Evolutionary conservation across 768 basidiomycete species (phyloP).

Genomic region (Lentinula lateritia): DNA sequence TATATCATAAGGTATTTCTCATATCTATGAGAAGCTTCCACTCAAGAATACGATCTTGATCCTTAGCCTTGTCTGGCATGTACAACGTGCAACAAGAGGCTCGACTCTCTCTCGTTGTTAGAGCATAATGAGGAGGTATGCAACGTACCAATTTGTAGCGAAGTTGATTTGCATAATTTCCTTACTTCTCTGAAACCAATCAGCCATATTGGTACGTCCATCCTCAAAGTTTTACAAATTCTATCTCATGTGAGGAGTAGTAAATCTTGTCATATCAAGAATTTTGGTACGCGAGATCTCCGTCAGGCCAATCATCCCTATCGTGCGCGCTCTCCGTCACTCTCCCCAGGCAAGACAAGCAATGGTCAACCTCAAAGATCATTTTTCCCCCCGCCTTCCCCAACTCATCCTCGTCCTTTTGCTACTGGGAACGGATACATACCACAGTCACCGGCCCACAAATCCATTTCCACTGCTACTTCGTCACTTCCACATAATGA

Average conservation of each 20-base stretch:
- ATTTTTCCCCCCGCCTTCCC: background rate
- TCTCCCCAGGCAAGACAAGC: constrained; percentile 15
- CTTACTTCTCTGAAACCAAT: background rate
- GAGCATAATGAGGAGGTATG: constrained; percentile 82
- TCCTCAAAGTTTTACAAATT: background rate
- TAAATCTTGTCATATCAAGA: constrained; percentile 77
- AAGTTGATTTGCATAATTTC: background rate
- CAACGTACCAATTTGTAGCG: constrained; percentile 7
- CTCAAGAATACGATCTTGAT: background rate
- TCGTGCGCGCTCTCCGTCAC: constrained; percentile 23
- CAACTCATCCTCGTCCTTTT: constrained; percentile 8
- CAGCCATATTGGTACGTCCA: constrained; percentile 49
- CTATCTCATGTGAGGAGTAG: constrained; percentile 29
- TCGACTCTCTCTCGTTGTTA: constrained; percentile 71
- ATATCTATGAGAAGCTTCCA: background rate
- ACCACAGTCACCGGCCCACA: constrained; percentile 20
- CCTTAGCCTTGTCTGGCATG: constrained; percentile 75
- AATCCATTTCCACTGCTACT: constrained; percentile 28
- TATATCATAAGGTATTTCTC: constrained; percentile 70
- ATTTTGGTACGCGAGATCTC: constrained; percentile 72
- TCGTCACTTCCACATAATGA: constrained; percentile 20
- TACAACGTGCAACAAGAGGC: constrained; percentile 65
- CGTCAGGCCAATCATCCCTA: constrained; percentile 65
- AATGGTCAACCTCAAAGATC: constrained; percentile 7
- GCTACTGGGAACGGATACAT: constrained; percentile 12